Conservation (phyloP, 495 filamentous ascomycete genomes). For the Neurospora intermedia region DNA sequence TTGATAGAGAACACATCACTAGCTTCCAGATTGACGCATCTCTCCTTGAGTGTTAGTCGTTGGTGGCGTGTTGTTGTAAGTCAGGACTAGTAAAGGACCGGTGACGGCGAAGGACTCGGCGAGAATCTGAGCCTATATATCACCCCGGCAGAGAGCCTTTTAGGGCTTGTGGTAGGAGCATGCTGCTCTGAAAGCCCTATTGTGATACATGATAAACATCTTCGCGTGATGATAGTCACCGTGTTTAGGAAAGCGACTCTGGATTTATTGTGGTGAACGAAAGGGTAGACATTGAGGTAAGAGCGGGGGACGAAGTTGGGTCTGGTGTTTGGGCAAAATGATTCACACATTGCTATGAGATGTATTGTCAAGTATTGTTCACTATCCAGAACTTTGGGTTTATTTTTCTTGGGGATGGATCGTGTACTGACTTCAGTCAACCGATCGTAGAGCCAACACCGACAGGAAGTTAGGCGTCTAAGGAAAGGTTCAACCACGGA, state of each 20-base stretch:
- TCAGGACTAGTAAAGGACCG: constrained; percentile 20
- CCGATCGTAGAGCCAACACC: neutral
- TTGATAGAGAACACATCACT: constrained; percentile 13
- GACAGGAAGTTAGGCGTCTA: neutral
- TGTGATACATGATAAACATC: neutral
- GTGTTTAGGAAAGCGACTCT: constrained; percentile 17
- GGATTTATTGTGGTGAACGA: constrained; percentile 22
- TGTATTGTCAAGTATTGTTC: no score
- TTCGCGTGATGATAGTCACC: constrained; percentile 24
- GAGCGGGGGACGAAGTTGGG: constrained; percentile 19
- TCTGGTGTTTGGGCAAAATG: neutral
- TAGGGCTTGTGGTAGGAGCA: no score
- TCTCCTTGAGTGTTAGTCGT: constrained; percentile 10
- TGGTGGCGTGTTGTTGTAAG: constrained; percentile 24
- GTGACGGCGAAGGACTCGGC: constrained; percentile 28
- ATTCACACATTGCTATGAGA: neutral
- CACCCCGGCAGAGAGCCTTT: constrained; percentile 17
- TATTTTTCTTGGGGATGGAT: neutral
- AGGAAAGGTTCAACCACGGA: neutral
- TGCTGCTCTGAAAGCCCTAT: no score
- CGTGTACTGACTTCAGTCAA: neutral
- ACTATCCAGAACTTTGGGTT: rapidly evolving
- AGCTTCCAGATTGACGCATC: constrained; percentile 15
- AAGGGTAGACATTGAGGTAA: constrained; percentile 24
- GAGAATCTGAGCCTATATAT: constrained; percentile 15